These are phyloP conservation scores for Cytospora piceicola DNA, from an alignment of 2,329 filamentous ascomycete genomes.

Conservation along the genomic window DNA sequence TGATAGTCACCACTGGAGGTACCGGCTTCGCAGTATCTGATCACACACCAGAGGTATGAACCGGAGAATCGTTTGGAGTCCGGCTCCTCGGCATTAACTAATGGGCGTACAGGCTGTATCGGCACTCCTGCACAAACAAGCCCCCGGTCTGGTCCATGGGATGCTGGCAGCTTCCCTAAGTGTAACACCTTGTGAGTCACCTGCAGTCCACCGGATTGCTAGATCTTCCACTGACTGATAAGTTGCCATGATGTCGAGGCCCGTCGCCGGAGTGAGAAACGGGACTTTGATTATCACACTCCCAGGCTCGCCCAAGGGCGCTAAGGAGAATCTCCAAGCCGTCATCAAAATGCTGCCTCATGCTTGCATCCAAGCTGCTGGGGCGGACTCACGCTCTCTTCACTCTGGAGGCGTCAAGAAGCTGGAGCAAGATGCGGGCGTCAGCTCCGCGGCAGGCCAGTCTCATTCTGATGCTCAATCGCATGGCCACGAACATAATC, in stretches of 20 bases:
- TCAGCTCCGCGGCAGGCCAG: constrained; percentile 44
- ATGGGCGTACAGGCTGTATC: constrained; percentile 66
- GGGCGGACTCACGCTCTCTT: constrained; percentile 76
- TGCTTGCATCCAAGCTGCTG: constrained; percentile 88
- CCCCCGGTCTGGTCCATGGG: constrained; percentile 88
- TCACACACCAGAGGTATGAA: constrained; percentile 78
- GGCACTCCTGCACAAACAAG: constrained; percentile 79
- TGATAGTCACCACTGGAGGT: constrained; percentile 87
- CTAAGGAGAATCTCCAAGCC: constrained; percentile 88
- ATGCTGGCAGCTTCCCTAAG: constrained; percentile 86
- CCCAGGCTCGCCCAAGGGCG: constrained; percentile 93
- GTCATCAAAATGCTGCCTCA: constrained; percentile 90
- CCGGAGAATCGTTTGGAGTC: neutral
- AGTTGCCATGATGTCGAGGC: constrained; percentile 97
- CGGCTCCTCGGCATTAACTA: constrained; percentile 1
- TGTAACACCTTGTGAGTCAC: constrained; percentile 82
- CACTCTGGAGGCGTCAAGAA: constrained; percentile 83
- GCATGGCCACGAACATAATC: constrained; percentile 41
- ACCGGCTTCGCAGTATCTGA: constrained; percentile 90
- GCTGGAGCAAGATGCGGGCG: constrained; percentile 80
- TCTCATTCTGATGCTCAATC: constrained; percentile 37
- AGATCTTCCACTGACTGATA: constrained; percentile 32
- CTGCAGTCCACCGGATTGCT: neutral
- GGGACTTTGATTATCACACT: constrained; percentile 84
- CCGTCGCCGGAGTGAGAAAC: constrained; percentile 85